phyloP scores from a whole-genome alignment of 768 basidiomycete genomes.

The Pluteus cervinus region DNA sequence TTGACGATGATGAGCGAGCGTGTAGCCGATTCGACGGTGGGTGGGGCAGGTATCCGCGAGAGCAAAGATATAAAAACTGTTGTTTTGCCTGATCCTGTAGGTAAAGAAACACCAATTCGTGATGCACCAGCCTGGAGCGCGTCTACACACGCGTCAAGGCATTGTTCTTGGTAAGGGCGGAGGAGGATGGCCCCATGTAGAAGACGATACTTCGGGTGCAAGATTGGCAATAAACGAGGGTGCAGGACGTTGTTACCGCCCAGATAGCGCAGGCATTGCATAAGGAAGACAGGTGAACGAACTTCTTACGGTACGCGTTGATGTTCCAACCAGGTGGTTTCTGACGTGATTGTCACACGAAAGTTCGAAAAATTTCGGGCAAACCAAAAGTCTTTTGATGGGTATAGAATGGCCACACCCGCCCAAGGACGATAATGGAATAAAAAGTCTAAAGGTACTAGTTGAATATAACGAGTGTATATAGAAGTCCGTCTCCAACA shows the following conservation, averaged over 20 bases:
- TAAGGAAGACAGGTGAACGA: neutral
- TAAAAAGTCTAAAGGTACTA: slow-evolving; percentile 32
- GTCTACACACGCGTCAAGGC: slow-evolving; percentile 68
- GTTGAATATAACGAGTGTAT: slow-evolving; percentile 22
- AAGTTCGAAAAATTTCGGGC: slow-evolving; percentile 16
- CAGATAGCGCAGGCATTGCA: slow-evolving; percentile 2
- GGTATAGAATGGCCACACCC: slow-evolving; percentile 39
- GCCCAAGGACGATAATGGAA: slow-evolving; percentile 20
- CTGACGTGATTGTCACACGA: no score
- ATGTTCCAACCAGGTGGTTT: slow-evolving; percentile 2
- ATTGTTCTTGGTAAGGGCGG: slow-evolving; percentile 86
- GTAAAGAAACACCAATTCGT: slow-evolving; percentile 79
- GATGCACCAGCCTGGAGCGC: slow-evolving; percentile 63
- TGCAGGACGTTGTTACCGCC: neutral
- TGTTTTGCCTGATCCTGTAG: slow-evolving; percentile 86
- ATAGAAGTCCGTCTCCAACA: neutral
- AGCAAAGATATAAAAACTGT: slow-evolving; percentile 86
- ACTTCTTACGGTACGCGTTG: neutral
- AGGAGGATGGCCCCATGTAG: slow-evolving; percentile 31
- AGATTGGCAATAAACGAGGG: neutral
- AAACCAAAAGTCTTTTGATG: slow-evolving; percentile 27
- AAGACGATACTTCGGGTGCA: no score
- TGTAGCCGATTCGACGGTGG: slow-evolving; percentile 35
- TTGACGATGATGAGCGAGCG: slow-evolving; percentile 82
- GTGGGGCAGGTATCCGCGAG: slow-evolving; percentile 48